A percentile compares a stretch with the other conserved stretches of the same genome.
Evolutionary conservation across 2,329 filamentous ascomycete genomes (phyloP).

Genomic region (Macrophomina phaseolina): DNA sequence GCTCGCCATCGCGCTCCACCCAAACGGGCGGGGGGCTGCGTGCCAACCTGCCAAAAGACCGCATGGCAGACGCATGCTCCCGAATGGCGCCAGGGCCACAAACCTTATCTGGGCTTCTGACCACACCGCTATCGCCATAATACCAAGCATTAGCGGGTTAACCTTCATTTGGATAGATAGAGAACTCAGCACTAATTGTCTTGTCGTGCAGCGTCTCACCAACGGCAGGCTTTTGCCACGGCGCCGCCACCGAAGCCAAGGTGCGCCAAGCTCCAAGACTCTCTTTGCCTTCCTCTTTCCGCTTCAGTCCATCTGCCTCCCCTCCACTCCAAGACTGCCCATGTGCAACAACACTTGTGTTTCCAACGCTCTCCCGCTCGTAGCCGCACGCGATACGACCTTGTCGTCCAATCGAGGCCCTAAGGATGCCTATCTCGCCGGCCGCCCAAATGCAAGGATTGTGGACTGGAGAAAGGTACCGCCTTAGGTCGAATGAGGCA

Average conservation of each 20-base stretch:
- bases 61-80: not conserved
- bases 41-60: not conserved
- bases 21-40: not conserved
- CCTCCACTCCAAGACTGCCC: conserved; percentile 8
- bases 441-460: conserved; percentile 8
- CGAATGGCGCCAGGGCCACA: not conserved
- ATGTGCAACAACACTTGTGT: conserved; percentile 8
- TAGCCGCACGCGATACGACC: conserved; percentile 20
- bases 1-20: conserved; percentile 9
- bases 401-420: conserved; percentile 8
- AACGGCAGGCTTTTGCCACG: conserved; percentile 15
- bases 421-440: conserved; percentile 3
- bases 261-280: conserved; percentile 15
- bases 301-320: not conserved
- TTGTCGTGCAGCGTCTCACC: conserved; percentile 16
- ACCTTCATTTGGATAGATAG: conserved; percentile 7
- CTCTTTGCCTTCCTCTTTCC: conserved; percentile 26
- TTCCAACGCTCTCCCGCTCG: conserved; percentile 9
- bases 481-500: conserved; percentile 13
- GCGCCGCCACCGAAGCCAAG: conserved; percentile 23
- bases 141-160: not conserved
- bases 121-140: conserved; percentile 5
- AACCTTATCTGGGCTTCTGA: not conserved
- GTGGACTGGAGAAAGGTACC: not conserved
- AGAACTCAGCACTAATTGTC: conserved; percentile 5